Evolutionary conservation across 129 eudicot genomes (phyloP), one percentile per base, ranked within the genome.

Genomic region (Erigeron canadensis): DNA sequence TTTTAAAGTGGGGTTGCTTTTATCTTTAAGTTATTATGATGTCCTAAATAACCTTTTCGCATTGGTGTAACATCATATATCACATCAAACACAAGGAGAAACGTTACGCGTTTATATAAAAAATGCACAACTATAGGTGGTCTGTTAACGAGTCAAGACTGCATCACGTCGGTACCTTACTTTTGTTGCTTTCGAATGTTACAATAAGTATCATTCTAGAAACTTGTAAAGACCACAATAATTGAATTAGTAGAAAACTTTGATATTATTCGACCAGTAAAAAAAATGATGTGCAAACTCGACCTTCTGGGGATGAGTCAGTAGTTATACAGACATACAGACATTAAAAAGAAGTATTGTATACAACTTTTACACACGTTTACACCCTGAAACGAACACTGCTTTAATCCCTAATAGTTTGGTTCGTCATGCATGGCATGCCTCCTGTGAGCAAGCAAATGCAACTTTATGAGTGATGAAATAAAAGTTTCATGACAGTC

Each of bases 401-500:
- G n/a, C 37, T 62, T 11, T 70, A 41, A 73, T 62, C 63, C 16
- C 70, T 62, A 10, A 41, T 18, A 78, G 68, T 71, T 28, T 78
- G 77, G 82, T 71, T 78, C 77, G 71, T 78, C 77, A 78, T 63
- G 69, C 70, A 69, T 60, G 70, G 54, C 34, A 28, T 28, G 34
- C 34, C 34, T 28, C 34, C 34, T 28, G 3, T 28, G 34, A 28
- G 34, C 50, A 22, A 37, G 16, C 55, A 37, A 69, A 55, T 70
- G 75, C 63, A 17, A 51, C 50, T 69, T 22, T 6, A 40, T 12
- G 13, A 23, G 54, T 9, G 16, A 62, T 41, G 40, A 62, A 62
- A 70, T 43, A 77, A 22, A 8, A 77, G 23, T 62, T 77, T 63
- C 81, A 70, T 70, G 81, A 74, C 72, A 46, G 2, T 68, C 79